Conservation (phyloP, 805 yeast genomes). For the Metschnikowia kofuensis region DNA sequence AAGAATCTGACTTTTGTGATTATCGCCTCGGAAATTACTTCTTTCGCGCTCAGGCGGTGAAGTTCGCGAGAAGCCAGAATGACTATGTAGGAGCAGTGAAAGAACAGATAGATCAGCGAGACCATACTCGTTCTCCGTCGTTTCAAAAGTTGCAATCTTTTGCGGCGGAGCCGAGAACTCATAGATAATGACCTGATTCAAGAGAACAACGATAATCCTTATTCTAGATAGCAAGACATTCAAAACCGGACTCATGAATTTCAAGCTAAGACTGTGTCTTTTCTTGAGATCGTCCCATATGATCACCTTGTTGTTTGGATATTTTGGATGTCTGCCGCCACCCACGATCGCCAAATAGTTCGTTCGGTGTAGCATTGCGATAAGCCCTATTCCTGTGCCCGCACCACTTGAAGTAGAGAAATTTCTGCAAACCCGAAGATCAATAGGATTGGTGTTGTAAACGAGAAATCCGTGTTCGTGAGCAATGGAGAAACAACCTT, state of each 20-base stretch:
- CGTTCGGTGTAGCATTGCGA: slow-evolving; percentile 84
- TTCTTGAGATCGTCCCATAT: slow-evolving; percentile 91
- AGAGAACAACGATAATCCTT: slow-evolving; percentile 69
- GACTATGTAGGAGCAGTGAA: slow-evolving; percentile 11
- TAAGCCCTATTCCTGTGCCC: slow-evolving; percentile 66
- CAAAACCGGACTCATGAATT: slow-evolving; percentile 72
- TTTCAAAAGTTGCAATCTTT: slow-evolving; percentile 60
- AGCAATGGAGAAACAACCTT: slow-evolving; percentile 83
- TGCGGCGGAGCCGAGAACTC: slow-evolving; percentile 81
- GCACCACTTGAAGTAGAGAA: slow-evolving; percentile 25
- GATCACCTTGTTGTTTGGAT: slow-evolving; percentile 73
- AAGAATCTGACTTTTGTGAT: slow-evolving; percentile 45
- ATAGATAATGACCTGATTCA: slow-evolving; percentile 66
- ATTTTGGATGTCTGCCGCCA: slow-evolving; percentile 79
- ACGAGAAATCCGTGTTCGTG: slow-evolving; percentile 80
- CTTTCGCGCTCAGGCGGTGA: slow-evolving; percentile 7
- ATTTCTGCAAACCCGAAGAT: slow-evolving; percentile 61
- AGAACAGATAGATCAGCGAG: slow-evolving; percentile 53
- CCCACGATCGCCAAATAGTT: slow-evolving; percentile 89
- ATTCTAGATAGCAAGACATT: slow-evolving; percentile 74
- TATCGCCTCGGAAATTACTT: slow-evolving; percentile 11
- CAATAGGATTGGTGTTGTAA: slow-evolving; percentile 85
- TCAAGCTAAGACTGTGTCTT: slow-evolving; percentile 67
- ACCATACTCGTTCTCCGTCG: slow-evolving; percentile 61
- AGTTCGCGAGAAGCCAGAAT: slow-evolving; percentile 10